These are phyloP conservation scores for Barnettozyma vustinii DNA, from an alignment of 805 yeast genomes.

Conservation along the genomic window DNA sequence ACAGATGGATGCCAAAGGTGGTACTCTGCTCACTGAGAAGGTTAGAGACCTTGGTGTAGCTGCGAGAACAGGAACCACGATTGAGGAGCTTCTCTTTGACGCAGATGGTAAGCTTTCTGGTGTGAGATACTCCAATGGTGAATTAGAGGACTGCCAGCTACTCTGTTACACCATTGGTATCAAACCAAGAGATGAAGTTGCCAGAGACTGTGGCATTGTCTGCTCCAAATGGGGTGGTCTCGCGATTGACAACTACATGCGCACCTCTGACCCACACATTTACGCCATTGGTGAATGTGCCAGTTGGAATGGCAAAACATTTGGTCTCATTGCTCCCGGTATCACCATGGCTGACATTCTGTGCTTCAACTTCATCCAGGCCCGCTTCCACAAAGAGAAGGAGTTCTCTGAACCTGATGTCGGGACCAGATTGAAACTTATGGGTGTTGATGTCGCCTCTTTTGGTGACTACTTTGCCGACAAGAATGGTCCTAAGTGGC, in stretches of 20 bases:
- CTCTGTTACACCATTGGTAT: conserved; percentile 33
- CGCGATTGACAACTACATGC: conserved; percentile 25
- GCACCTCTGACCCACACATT: conserved; percentile 25
- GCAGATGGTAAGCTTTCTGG: conserved; percentile 18
- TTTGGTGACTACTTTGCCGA: conserved; percentile 36
- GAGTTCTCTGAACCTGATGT: conserved; percentile 30
- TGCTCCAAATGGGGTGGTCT: conserved; percentile 28
- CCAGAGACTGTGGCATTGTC: conserved; percentile 20
- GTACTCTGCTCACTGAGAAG: conserved; percentile 33
- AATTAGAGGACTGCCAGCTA: conserved; percentile 28
- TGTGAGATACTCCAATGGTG: conserved; percentile 27
- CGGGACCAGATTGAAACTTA: conserved; percentile 31
- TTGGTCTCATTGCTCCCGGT: conserved; percentile 35
- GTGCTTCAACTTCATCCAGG: conserved; percentile 32
- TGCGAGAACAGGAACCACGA: conserved; percentile 45
- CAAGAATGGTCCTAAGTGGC: conserved; percentile 30
- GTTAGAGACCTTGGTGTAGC: conserved; percentile 48
- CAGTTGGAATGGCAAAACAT: conserved; percentile 31
- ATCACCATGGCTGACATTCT: conserved; percentile 34
- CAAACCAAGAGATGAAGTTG: conserved; percentile 32
- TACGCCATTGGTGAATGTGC: conserved; percentile 35
- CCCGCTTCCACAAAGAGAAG: conserved; percentile 26
- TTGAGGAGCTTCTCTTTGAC: conserved; percentile 39
- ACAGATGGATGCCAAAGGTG: conserved; percentile 34
- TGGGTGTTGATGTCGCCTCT: conserved; percentile 36